Evolutionary conservation across 73 alveolate species (phyloP).

Genomic region (Stentor coeruleus): DNA sequence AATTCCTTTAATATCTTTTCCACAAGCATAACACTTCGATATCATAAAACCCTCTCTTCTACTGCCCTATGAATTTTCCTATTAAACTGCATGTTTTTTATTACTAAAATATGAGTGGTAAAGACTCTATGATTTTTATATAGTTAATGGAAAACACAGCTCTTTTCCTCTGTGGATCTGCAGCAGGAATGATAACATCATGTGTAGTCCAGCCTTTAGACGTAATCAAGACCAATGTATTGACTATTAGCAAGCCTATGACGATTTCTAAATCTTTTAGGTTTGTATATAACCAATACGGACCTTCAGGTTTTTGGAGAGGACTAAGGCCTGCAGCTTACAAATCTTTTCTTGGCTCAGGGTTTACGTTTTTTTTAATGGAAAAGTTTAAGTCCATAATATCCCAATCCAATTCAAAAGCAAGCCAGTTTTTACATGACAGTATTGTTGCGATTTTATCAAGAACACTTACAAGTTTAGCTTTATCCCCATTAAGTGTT

Average conservation of each 20-base stretch:
- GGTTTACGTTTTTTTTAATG: background rate
- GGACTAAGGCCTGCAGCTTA: slow-evolving; percentile 9
- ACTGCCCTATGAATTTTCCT: background rate
- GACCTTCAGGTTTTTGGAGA: slow-evolving; percentile 3
- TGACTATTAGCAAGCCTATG: background rate
- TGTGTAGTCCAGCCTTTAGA: slow-evolving; percentile 19
- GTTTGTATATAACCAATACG: background rate
- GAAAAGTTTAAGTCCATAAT: slow-evolving; percentile 6
- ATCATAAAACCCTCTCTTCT: background rate
- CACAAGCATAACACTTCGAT: too few species aligned
- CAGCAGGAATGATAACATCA: background rate
- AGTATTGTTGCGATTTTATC: background rate
- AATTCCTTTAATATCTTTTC: too few species aligned
- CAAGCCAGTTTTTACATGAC: slow-evolving; percentile 3
- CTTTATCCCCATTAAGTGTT: background rate
- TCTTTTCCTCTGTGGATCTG: slow-evolving; percentile 11
- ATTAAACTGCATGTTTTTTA: background rate
- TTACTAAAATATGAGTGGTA: too few species aligned
- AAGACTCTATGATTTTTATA: too few species aligned
- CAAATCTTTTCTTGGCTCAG: background rate
- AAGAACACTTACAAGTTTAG: background rate
- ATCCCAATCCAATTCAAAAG: background rate
- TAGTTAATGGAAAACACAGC: background rate
- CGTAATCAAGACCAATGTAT: background rate
- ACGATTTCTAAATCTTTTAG: background rate